Percentiles rank a stretch among this genome's conserved stretches.
Evolutionary conservation across 163 green algal species (phyloP).

Genomic region (Prototheca cutis): DNA sequence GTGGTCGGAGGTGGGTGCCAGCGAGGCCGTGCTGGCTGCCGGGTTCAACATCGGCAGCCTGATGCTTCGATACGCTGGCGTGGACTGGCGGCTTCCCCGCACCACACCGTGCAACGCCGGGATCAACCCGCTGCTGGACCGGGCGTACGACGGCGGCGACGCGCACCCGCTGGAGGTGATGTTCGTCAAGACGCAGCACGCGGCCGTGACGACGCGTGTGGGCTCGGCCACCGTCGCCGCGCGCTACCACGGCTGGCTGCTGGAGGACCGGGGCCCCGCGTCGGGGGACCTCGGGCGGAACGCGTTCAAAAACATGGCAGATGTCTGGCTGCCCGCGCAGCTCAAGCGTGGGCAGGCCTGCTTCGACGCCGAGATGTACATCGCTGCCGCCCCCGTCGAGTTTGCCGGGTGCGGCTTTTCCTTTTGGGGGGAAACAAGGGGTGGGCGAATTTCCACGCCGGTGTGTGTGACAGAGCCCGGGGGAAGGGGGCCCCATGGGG

Average conservation of each 20-base stretch:
- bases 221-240: background rate
- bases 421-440: no score
- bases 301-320: conserved; percentile 3
- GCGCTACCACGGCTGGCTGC: background rate
- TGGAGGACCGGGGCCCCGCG: background rate
- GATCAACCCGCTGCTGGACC: background rate
- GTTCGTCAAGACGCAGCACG: conserved; percentile 27
- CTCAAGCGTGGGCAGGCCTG: background rate
- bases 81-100: conserved; percentile 48
- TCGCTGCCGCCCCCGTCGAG: conserved; percentile 7
- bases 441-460: no score
- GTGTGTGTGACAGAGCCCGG: no score
- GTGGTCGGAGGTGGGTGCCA: conserved; percentile 31
- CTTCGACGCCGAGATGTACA: conserved; percentile 12
- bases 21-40: conserved; percentile 34
- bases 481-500: no score
- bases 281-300: conserved; percentile 1
- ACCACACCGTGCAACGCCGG: conserved; percentile 52
- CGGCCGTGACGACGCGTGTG: background rate
- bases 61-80: conserved; percentile 54
- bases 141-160: conserved; percentile 2
- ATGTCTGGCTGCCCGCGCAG: background rate
- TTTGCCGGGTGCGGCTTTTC: conserved; percentile 7
- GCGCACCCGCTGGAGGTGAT: conserved; percentile 11
- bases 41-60: conserved; percentile 59